Conservation (phyloP, 148 eudicot species). For the Limonium bicolor region DNA sequence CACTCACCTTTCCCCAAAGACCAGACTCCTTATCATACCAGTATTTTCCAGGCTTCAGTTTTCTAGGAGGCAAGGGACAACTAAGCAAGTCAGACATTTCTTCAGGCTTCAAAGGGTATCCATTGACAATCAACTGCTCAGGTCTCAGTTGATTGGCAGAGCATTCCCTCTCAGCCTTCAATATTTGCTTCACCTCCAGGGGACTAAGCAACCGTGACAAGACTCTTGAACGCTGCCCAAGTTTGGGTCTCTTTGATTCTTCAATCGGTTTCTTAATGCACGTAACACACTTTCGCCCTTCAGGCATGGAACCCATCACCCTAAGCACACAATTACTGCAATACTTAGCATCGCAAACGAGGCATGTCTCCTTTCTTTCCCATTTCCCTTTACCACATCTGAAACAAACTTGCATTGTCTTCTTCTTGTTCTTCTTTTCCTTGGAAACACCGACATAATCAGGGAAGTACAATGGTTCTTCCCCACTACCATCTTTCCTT, state of each 20-base stretch:
- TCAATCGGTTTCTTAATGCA: slow-evolving; percentile 83
- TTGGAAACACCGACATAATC: slow-evolving; percentile 53
- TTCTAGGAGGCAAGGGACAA: slow-evolving; percentile 72
- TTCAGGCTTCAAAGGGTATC: slow-evolving; percentile 68
- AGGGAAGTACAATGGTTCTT: slow-evolving; percentile 32
- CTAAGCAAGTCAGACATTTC: slow-evolving; percentile 91
- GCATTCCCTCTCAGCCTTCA: slow-evolving; percentile 96
- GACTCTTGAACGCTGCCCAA: slow-evolving; percentile 78
- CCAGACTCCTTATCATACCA: slow-evolving; percentile 99
- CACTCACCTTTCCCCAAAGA: slow-evolving; percentile 82
- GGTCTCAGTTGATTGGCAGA: slow-evolving; percentile 95
- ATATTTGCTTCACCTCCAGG: slow-evolving; percentile 87
- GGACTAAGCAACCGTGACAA: slow-evolving; percentile 73
- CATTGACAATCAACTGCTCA: slow-evolving; percentile 80
- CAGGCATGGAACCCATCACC: slow-evolving; percentile 99
- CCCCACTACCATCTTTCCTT: slow-evolving; percentile 27
- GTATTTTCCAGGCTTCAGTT: slow-evolving; percentile 76
- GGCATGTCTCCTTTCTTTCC: slow-evolving; percentile 77
- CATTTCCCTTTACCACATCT: slow-evolving; percentile 95
- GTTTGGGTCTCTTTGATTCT: slow-evolving; percentile 54
- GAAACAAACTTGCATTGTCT: slow-evolving; percentile 47
- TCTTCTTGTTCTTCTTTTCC: slow-evolving; percentile 45
- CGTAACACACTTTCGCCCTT: slow-evolving; percentile 95
- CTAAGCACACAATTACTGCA: slow-evolving; percentile 92
- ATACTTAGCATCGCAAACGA: slow-evolving; percentile 78